Conservation (phyloP, 352 stramenopile species). For the Globisporangium nagaii region DNA sequence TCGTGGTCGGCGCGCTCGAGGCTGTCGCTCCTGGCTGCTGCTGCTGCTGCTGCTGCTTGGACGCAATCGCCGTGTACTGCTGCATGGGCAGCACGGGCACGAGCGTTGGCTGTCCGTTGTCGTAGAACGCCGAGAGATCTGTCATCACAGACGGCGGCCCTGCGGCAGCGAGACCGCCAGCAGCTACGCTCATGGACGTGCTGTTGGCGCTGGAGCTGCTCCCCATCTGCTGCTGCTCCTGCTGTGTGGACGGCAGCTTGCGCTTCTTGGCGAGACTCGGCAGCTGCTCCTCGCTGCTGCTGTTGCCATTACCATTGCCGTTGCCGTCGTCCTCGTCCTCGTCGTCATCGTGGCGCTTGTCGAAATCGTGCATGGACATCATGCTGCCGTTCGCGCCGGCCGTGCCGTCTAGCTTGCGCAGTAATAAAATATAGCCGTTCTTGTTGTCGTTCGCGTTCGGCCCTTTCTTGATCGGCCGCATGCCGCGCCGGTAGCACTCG, state of each 20-base stretch:
- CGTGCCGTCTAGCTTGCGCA: constrained; percentile 55
- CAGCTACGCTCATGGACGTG: constrained; percentile 4
- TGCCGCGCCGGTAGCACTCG: constrained; percentile 72
- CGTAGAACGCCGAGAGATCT: constrained; percentile 65
- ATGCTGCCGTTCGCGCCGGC: constrained; percentile 7
- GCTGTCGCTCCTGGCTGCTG: neutral
- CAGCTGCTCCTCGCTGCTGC: constrained; percentile 16
- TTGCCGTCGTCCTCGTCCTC: constrained; percentile 18
- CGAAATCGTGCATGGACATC: constrained; percentile 9
- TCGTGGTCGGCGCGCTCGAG: constrained; percentile 11
- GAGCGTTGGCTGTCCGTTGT: constrained; percentile 28
- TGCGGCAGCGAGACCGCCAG: too few relatives aligned
- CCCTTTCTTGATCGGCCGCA: constrained; percentile 78
- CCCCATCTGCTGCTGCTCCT: neutral
- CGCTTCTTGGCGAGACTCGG: constrained; percentile 39
- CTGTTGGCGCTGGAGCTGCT: constrained; percentile 3
- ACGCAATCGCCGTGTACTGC: constrained; percentile 37
- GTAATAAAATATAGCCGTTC: constrained; percentile 65
- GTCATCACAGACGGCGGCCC: too few relatives aligned
- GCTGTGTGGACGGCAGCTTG: constrained; percentile 28
- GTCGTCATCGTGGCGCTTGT: constrained; percentile 11
- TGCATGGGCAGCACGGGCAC: constrained; percentile 58
- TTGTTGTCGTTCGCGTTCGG: constrained; percentile 85
- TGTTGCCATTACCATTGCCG: constrained; percentile 8
- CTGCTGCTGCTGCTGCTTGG: constrained; percentile 2